Conservation (phyloP, 2,329 filamentous ascomycete genomes). For the Pestalotiopsis sp. region DNA sequence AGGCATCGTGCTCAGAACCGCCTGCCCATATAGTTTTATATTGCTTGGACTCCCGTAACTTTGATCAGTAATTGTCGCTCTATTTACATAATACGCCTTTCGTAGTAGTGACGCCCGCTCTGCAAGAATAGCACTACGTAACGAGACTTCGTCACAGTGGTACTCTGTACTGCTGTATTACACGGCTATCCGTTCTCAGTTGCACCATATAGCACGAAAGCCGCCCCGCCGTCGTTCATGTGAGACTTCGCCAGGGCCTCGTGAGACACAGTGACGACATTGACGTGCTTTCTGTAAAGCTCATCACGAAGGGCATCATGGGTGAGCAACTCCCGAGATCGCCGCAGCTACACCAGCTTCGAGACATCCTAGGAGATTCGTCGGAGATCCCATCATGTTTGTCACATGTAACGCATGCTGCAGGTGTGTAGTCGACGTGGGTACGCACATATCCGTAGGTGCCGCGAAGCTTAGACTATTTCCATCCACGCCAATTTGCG, state of each 20-base stretch:
- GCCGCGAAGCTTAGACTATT: not conserved
- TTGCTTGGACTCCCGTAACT: not conserved
- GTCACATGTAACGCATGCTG: not conserved
- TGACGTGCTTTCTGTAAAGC: too few relatives aligned
- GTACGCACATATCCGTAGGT: not conserved
- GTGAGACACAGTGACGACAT: not conserved
- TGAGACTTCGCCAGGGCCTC: not conserved
- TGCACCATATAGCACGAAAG: not conserved
- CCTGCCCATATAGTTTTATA: not conserved
- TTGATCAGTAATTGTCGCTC: not conserved
- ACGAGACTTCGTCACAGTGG: not conserved
- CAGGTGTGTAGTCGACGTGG: not conserved
- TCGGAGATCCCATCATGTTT: not conserved
- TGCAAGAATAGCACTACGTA: not conserved
- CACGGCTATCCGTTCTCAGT: not conserved
- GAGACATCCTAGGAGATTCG: not conserved
- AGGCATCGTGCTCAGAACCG: not conserved
- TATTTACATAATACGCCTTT: not conserved
- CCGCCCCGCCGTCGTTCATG: not conserved
- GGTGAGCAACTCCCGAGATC: too few relatives aligned
- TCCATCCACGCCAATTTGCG: not conserved
- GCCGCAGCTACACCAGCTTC: too few relatives aligned
- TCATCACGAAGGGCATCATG: too few relatives aligned
- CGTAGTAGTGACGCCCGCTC: not conserved
- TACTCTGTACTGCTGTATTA: not conserved